Percentiles rank a stretch among this genome's conserved stretches.
Conservation (phyloP, 805 yeast species). For the Candida caryicola region DNA sequence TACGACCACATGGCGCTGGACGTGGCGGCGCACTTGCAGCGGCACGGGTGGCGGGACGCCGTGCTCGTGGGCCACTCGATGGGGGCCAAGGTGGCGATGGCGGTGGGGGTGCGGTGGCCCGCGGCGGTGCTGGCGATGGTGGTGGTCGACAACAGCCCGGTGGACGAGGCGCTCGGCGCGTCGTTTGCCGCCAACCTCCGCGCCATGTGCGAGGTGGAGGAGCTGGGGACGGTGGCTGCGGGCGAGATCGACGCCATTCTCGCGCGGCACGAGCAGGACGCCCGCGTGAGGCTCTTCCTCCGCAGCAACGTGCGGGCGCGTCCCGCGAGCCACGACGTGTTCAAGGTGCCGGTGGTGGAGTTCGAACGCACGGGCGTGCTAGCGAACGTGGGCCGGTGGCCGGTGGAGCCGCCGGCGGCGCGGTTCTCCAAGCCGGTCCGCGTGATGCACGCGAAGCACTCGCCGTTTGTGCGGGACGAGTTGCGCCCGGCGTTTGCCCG, state of each 20-base stretch:
- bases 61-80: conserved; percentile 51
- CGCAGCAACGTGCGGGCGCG: conserved; percentile 35
- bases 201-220: conserved; percentile 39
- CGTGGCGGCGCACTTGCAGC: conserved; percentile 33
- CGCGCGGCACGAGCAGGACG: conserved; percentile 21
- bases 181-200: conserved; percentile 35
- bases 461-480: conserved; percentile 39
- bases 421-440: conserved; percentile 33
- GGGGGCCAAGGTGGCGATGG: conserved; percentile 60
- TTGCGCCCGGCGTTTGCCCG: conserved; percentile 20
- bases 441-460: conserved; percentile 43
- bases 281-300: conserved; percentile 34
- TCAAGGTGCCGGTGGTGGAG: conserved; percentile 30
- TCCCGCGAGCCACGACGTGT: conserved; percentile 25
- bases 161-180: conserved; percentile 30
- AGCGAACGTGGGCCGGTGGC: conserved; percentile 32
- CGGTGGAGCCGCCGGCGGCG: conserved; percentile 19
- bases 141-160: conserved; percentile 51
- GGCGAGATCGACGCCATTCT: conserved; percentile 21
- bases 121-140: conserved; percentile 39
- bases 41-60: conserved; percentile 13
- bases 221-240: conserved; percentile 5
- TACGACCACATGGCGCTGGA: conserved; percentile 46
- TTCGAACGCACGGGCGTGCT: conserved; percentile 22
- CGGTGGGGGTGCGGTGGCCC: conserved; percentile 41